Percentiles rank a stretch among this genome's conserved stretches.
Conservation (phyloP, 2,329 filamentous ascomycete species). For the Ophiostoma triangulosporum region DNA sequence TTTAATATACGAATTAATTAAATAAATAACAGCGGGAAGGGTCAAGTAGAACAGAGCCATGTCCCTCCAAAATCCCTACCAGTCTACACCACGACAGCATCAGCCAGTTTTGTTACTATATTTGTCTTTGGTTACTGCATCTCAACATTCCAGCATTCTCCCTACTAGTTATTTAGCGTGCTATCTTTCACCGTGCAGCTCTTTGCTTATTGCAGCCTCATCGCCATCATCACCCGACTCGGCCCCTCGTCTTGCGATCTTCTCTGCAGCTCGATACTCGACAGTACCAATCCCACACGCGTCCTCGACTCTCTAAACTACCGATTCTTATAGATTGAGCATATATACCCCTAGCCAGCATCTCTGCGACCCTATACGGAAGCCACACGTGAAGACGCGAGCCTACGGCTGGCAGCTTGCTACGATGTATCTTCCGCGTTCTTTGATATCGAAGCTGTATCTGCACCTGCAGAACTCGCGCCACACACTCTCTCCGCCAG, state of each 20-base stretch:
- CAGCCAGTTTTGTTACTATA: background rate
- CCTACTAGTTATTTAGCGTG: background rate
- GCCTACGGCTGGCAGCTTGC: background rate
- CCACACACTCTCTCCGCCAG: constrained; percentile 80
- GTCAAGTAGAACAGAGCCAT: background rate
- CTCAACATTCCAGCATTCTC: background rate
- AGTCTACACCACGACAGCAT: background rate
- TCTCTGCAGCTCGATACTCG: background rate
- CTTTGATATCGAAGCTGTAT: constrained; percentile 82
- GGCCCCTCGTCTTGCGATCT: background rate
- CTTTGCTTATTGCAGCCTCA: background rate
- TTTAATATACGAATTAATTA: background rate
- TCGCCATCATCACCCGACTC: background rate
- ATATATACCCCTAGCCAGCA: background rate
- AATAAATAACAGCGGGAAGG: background rate
- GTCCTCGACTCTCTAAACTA: background rate
- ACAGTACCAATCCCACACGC: background rate
- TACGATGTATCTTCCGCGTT: constrained; percentile 84
- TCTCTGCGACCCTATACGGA: background rate
- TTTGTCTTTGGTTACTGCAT: background rate
- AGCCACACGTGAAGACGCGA: background rate
- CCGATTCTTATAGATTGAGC: background rate
- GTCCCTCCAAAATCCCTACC: background rate
- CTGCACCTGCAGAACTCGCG: constrained; percentile 73
- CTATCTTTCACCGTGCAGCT: background rate